These are phyloP conservation scores for Nakataea oryzae DNA, from an alignment of 2,329 filamentous ascomycete genomes.

Conservation along the genomic window DNA sequence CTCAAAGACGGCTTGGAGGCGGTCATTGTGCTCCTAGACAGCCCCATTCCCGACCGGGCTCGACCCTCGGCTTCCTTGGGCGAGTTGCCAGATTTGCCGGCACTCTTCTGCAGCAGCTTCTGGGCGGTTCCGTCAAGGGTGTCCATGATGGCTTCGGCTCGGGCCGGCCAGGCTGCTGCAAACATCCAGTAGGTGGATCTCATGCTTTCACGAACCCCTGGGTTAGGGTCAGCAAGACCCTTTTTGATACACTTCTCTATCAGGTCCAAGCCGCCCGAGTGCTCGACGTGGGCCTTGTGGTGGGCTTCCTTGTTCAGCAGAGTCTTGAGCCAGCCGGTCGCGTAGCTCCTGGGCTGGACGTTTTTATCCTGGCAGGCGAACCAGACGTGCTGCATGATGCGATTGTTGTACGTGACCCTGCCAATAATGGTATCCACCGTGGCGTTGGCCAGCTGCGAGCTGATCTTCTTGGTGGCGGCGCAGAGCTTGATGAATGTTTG, in stretches of 20 bases:
- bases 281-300: slow-evolving; percentile 76
- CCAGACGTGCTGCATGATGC: slow-evolving; percentile 79
- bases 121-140: slow-evolving; percentile 70
- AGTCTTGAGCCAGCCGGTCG: slow-evolving; percentile 74
- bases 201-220: slow-evolving; percentile 78
- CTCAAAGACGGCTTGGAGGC: slow-evolving; percentile 57
- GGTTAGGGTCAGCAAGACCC: slow-evolving; percentile 80
- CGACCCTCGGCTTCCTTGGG: slow-evolving; percentile 41
- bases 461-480: slow-evolving; percentile 85
- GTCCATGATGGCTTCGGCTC: slow-evolving; percentile 68
- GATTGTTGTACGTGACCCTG: slow-evolving; percentile 66
- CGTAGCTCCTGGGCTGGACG: slow-evolving; percentile 71
- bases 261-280: slow-evolving; percentile 69
- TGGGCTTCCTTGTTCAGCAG: slow-evolving; percentile 65
- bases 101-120: slow-evolving; percentile 70
- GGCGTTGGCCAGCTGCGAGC: slow-evolving; percentile 69
- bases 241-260: slow-evolving; percentile 85
- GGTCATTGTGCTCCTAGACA: slow-evolving; percentile 53
- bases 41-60: slow-evolving; percentile 44
- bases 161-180: slow-evolving; percentile 63
- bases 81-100: slow-evolving; percentile 63
- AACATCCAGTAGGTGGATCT: slow-evolving; percentile 82
- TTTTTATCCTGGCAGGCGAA: slow-evolving; percentile 86
- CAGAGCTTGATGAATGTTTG: slow-evolving; percentile 85
- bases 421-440: slow-evolving; percentile 75